Conservation (phyloP, 306 rosid genomes). For the Malus sieversii region DNA sequence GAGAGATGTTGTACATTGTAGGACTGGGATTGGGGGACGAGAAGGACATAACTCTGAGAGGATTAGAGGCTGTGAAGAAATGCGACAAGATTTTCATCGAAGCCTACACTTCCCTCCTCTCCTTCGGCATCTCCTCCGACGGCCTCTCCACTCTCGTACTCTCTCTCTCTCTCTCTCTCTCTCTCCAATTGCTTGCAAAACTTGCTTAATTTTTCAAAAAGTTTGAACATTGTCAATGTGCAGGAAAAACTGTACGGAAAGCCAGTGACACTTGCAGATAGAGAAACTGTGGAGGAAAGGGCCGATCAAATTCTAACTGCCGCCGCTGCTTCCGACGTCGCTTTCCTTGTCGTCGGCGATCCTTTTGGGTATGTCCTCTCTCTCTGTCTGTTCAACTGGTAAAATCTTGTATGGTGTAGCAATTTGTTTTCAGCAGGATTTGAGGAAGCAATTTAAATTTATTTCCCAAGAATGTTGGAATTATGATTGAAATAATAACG, state of each 20-base stretch:
- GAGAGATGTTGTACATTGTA: constrained; percentile 59
- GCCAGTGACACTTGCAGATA: constrained; percentile 62
- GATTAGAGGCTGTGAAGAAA: constrained; percentile 70
- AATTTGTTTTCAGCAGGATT: background rate
- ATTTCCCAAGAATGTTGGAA: background rate
- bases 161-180: too few species aligned
- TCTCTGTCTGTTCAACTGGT: background rate
- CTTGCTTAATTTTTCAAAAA: background rate
- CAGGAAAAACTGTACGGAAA: constrained; percentile 73
- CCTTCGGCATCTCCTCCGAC: constrained; percentile 66
- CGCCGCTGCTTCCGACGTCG: constrained; percentile 40
- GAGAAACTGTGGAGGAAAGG: constrained; percentile 90
- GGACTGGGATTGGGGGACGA: constrained; percentile 90
- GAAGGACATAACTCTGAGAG: constrained; percentile 68
- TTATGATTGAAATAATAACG: background rate
- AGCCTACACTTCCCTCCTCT: constrained; percentile 90
- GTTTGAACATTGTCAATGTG: background rate
- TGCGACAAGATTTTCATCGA: constrained; percentile 66
- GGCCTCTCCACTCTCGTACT: constrained; percentile 64
- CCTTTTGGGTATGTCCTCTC: constrained; percentile 43
- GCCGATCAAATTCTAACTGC: constrained; percentile 34
- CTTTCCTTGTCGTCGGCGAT: constrained; percentile 52
- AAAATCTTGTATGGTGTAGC: too few species aligned
- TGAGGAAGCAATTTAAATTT: background rate
- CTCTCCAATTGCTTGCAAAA: background rate